phyloP scores from a whole-genome alignment of 257 asterid genomes.

The Fraxinus quadrangulata region DNA sequence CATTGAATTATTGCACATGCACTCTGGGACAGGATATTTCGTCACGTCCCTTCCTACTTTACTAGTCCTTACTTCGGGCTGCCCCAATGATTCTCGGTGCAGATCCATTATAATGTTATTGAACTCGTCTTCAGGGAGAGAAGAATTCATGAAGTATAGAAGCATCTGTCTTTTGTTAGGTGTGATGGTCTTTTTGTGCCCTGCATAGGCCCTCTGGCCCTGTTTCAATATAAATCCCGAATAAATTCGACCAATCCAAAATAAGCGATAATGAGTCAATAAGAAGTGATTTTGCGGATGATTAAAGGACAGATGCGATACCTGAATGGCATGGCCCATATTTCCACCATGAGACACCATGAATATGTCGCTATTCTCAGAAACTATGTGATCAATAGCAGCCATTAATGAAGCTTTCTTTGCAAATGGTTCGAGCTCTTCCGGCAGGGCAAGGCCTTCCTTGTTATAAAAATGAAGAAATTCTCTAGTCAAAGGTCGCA shows the following conservation, averaged over 20 bases:
- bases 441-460: slow-evolving; percentile 76
- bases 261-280: not conserved
- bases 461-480: slow-evolving; percentile 80
- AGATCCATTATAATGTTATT: slow-evolving; percentile 52
- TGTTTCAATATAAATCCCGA: slow-evolving; percentile 29
- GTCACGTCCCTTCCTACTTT: slow-evolving; percentile 80
- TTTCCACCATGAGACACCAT: slow-evolving; percentile 99
- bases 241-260: not conserved
- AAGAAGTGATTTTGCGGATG: not conserved
- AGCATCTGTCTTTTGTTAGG: slow-evolving; percentile 97
- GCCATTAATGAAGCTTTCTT: slow-evolving; percentile 79
- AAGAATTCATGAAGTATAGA: slow-evolving; percentile 62
- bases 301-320: slow-evolving; percentile 20
- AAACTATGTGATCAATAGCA: slow-evolving; percentile 84
- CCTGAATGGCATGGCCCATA: slow-evolving; percentile 97
- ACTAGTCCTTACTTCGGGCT: slow-evolving; percentile 77
- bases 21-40: slow-evolving; percentile 85
- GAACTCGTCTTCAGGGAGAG: slow-evolving; percentile 67
- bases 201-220: slow-evolving; percentile 92
- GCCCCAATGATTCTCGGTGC: slow-evolving; percentile 82
- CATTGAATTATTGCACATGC: slow-evolving; percentile 72
- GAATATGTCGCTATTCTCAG: slow-evolving; percentile 84
- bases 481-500: slow-evolving; percentile 62
- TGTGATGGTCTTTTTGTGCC: slow-evolving; percentile 83
- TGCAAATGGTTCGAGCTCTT: slow-evolving; percentile 80